Evolutionary conservation across 2,329 filamentous ascomycete species (phyloP).

Genomic region (Neonectria faginata): DNA sequence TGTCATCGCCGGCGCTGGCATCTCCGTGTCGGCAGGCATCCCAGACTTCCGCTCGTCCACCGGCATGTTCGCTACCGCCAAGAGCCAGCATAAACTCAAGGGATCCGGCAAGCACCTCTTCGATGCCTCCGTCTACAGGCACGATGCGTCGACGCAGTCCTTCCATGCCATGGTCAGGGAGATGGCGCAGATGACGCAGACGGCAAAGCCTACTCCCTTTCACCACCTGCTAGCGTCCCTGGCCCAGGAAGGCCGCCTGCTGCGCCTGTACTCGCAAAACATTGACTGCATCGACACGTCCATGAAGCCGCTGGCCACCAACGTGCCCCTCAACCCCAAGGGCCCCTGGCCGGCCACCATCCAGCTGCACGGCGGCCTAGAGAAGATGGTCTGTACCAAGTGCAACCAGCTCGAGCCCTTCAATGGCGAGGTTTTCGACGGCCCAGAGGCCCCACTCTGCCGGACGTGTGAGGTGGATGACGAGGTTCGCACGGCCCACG

Average conservation of each 20-base stretch:
- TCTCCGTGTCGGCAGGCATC: constrained; percentile 96
- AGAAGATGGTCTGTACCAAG: constrained; percentile 97
- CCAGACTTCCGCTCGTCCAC: constrained; percentile 95
- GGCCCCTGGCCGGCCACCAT: constrained; percentile 94
- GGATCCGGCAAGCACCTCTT: constrained; percentile 93
- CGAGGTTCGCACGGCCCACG: constrained; percentile 76
- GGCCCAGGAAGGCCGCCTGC: constrained; percentile 84
- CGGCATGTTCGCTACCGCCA: constrained; percentile 87
- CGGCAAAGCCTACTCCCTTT: constrained; percentile 85
- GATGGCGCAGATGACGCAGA: constrained; percentile 81
- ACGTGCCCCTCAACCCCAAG: constrained; percentile 82
- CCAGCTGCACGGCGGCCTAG: constrained; percentile 91
- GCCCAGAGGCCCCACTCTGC: constrained; percentile 86
- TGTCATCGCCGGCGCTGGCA: constrained; percentile 94
- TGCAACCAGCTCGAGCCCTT: constrained; percentile 83
- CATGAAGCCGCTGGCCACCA: constrained; percentile 81
- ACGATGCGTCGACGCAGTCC: constrained; percentile 85
- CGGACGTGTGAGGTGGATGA: constrained; percentile 80
- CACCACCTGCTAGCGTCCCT: constrained; percentile 94
- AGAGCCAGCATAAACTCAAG: constrained; percentile 89
- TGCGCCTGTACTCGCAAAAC: constrained; percentile 96
- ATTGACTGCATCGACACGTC: constrained; percentile 94
- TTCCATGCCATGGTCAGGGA: constrained; percentile 98
- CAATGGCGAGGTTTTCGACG: constrained; percentile 82
- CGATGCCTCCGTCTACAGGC: constrained; percentile 96